Evolutionary conservation across 2,329 filamentous ascomycete species (phyloP).

Genomic region (Myriosclerotinia curreyana): DNA sequence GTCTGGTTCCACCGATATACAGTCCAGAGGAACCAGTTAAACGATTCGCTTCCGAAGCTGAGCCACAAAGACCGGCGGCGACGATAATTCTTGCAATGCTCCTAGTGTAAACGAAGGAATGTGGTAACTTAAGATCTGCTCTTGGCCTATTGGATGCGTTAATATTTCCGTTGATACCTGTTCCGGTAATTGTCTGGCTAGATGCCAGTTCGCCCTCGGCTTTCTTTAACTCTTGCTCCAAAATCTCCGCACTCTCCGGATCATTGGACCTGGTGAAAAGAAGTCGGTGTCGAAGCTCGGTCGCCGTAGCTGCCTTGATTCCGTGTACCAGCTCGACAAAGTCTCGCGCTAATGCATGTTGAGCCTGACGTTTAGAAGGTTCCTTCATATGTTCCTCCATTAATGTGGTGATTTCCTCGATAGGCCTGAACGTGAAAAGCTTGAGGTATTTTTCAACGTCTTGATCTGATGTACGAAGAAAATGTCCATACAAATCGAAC

Average conservation of each 20-base stretch:
- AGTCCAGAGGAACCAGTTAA: conserved; percentile 54
- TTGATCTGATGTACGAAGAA: conserved; percentile 75
- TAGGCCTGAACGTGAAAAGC: conserved; percentile 84
- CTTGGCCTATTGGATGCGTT: conserved; percentile 49
- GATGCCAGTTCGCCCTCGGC: neutral
- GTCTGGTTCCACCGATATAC: conserved; percentile 57
- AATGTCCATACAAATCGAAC: conserved; percentile 90
- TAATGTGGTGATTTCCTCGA: conserved; percentile 61
- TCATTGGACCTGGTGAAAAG: conserved; percentile 41
- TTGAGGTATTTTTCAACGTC: conserved; percentile 81
- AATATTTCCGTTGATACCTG: neutral
- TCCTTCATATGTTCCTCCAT: conserved; percentile 67
- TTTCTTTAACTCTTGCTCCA: neutral
- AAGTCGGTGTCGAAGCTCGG: conserved; percentile 55
- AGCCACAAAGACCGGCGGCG: conserved; percentile 57
- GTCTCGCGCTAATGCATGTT: conserved; percentile 80
- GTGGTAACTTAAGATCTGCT: conserved; percentile 57
- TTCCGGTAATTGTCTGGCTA: too few relatives aligned
- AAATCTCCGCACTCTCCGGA: conserved; percentile 27
- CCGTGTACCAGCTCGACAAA: conserved; percentile 80
- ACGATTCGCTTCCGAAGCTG: conserved; percentile 56
- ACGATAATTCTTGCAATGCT: conserved; percentile 58
- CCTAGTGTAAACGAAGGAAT: conserved; percentile 51
- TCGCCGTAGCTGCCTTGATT: conserved; percentile 56
- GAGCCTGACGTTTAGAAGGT: conserved; percentile 70